Conservation (phyloP, 2,329 filamentous ascomycete genomes). For the Claviceps spartinae region DNA sequence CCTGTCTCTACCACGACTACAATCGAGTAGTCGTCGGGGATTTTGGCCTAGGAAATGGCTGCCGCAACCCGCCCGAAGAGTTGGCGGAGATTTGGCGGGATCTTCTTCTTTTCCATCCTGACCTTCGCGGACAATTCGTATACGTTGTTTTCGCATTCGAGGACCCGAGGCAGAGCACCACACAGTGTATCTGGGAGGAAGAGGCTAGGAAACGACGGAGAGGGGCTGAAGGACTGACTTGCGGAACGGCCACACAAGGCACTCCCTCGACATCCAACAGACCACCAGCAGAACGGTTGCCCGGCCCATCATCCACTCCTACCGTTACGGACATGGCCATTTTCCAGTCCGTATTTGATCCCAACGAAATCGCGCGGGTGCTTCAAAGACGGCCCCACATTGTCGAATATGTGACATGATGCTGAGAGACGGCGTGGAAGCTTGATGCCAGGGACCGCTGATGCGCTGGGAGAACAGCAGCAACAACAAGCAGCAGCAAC, state of each 20-base stretch:
- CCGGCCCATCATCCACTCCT: constrained; percentile 9
- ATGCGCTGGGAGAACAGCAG: neutral
- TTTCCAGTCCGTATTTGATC: constrained; percentile 39
- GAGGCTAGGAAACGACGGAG: constrained; percentile 36
- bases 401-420: constrained; percentile 41
- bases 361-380: constrained; percentile 34
- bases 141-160: constrained; percentile 54
- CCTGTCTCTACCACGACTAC: constrained; percentile 49
- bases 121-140: constrained; percentile 46
- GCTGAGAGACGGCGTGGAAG: constrained; percentile 8
- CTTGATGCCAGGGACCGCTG: neutral
- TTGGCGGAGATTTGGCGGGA: constrained; percentile 54
- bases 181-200: constrained; percentile 39
- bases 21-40: constrained; percentile 47
- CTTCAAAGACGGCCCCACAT: constrained; percentile 37
- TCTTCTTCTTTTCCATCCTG: constrained; percentile 46
- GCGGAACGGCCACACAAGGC: constrained; percentile 18
- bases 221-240: constrained; percentile 16
- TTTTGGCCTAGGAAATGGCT: constrained; percentile 50
- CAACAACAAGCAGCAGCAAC: too few relatives aligned
- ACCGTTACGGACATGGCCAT: constrained; percentile 33
- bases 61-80: constrained; percentile 51
- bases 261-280: constrained; percentile 12
- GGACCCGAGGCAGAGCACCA: constrained; percentile 38
- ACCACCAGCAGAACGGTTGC: constrained; percentile 8